These are phyloP conservation scores for Cinchona pubescens DNA, from an alignment of 257 asterid genomes.

Conservation along the genomic window DNA sequence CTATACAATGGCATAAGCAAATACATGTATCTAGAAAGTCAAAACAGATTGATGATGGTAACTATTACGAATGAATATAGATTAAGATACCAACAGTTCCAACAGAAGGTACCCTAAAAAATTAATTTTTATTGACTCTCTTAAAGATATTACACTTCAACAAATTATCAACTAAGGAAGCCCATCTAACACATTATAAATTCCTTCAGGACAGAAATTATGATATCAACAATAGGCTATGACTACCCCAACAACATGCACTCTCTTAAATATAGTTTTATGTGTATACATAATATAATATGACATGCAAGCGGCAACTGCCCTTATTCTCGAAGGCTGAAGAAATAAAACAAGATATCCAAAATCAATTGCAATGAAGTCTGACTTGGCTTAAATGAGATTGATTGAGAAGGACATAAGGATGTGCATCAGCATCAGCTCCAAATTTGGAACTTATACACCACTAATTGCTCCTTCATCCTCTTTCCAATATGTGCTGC, in stretches of 20 bases:
- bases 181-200: background rate
- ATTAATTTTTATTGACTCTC: background rate
- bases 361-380: background rate
- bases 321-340: background rate
- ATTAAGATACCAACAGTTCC: too few species aligned
- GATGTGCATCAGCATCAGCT: slow-evolving; percentile 69
- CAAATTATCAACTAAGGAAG: background rate
- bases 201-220: background rate
- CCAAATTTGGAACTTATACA: too few species aligned
- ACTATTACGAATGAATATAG: too few species aligned
- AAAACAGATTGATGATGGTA: too few species aligned
- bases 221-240: background rate
- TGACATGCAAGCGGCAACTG: background rate
- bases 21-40: too few species aligned
- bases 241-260: background rate
- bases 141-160: background rate
- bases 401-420: slow-evolving; percentile 88
- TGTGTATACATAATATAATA: background rate
- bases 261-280: too few species aligned
- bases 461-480: slow-evolving; percentile 73
- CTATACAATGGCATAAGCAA: too few species aligned
- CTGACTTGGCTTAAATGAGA: slow-evolving; percentile 47
- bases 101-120: too few species aligned
- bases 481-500: slow-evolving; percentile 90
- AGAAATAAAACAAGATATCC: slow-evolving; percentile 1